Evolutionary conservation across 345 rosid species (phyloP), one percentile per base, ranked within the genome.

Genomic region (Capsella bursapastoris): DNA sequence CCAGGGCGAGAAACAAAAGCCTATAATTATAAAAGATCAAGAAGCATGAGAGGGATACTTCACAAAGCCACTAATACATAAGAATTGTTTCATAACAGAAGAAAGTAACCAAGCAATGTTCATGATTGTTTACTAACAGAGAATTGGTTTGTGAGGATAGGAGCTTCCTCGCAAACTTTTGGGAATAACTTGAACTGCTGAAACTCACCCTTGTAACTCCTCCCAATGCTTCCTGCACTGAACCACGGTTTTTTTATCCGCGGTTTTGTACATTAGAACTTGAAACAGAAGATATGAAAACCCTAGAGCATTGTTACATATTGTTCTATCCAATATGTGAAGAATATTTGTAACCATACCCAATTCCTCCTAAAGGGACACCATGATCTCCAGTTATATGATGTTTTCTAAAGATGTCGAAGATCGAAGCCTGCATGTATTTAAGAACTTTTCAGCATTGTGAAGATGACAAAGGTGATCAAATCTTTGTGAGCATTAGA

Each of bases 211-310:
- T 75, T 83, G 77, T 83, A 88, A 81, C 89, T 88, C 66, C 93
- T 85, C 70, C 93, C 90, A 51, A 88, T 88, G 86, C 90, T 85
- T 82, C 93, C 93, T 78, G 83, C 80, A 63, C 93, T 88, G 71
- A 72, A 80, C 59, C 43, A 50, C 31, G 22, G 32, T n/a, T 13
- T 68, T 59, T 45, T 60, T 40, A 28, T 10, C 0, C 64, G 63
- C 53, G 3, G 25, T 15, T 49, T 40, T 49, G 73, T 44, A 34
- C 51, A 51, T 78, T 78, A 72, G 35, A 22, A 72, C 58, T 52
- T 44, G 64, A 2, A 66, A 57, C 3, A 59, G 4, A 59, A 3
- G 15, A 56, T 32, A 13, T 71, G 40, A 13, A 31, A 9, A 12
- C 63, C 16, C 15, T 22, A 49, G 45, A 27, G 12, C 43, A 63